Percentiles rank a stretch among this genome's conserved stretches.
These are phyloP conservation scores for Aeschynomene evenia DNA, from an alignment of 306 rosid genomes.

Conservation along the genomic window DNA sequence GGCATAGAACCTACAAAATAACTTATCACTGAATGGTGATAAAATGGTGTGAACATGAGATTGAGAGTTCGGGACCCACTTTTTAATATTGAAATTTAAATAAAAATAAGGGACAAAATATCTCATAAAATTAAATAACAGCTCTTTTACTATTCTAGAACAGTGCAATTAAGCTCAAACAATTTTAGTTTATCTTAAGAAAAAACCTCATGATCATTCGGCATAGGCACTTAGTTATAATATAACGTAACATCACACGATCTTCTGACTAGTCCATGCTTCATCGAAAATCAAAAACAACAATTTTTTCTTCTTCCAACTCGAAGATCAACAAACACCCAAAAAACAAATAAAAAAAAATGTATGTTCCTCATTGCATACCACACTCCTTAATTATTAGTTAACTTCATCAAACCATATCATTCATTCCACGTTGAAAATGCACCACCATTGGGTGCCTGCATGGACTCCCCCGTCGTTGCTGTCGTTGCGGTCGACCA, in stretches of 20 bases:
- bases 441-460: constrained; percentile 49
- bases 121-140: background rate
- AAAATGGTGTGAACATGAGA: too few relatives aligned
- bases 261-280: constrained; percentile 12
- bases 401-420: background rate
- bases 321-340: background rate
- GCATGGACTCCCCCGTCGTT: constrained; percentile 55
- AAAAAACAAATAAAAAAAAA: background rate
- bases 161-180: background rate
- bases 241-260: background rate
- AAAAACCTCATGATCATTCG: background rate
- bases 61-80: too few relatives aligned
- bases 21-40: too few relatives aligned
- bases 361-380: constrained; percentile 10
- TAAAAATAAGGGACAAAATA: background rate
- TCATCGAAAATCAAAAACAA: constrained; percentile 30
- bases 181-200: background rate
- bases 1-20: too few relatives aligned
- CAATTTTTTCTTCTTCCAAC: constrained; percentile 21
- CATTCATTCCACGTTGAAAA: constrained; percentile 87
- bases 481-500: constrained; percentile 49
- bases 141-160: background rate
- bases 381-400: background rate
- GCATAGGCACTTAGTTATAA: background rate
- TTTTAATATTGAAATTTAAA: too few relatives aligned